These are phyloP conservation scores for Yarrowia keelungensis DNA, from an alignment of 805 yeast species.

Conservation along the genomic window DNA sequence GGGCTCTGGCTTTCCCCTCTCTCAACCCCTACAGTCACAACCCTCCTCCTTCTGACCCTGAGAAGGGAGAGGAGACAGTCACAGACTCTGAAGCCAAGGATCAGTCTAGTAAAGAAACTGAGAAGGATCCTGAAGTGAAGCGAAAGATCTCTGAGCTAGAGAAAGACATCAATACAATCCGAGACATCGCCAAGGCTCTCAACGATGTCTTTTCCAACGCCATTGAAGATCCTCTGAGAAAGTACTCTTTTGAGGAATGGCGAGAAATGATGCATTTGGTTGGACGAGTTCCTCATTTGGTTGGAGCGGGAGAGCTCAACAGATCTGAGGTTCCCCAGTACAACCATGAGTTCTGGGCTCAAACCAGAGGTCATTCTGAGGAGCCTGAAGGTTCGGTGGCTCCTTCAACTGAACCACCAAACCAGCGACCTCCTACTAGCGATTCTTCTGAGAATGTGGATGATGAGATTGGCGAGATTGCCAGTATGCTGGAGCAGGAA, in stretches of 20 bases:
- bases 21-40: conserved; percentile 2
- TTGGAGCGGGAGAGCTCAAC: conserved; percentile 71
- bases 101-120: conserved; percentile 3
- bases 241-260: conserved; percentile 63
- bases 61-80: conserved; percentile 3
- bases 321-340: conserved; percentile 15
- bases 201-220: conserved; percentile 21
- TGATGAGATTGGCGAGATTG: conserved; percentile 24
- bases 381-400: neutral
- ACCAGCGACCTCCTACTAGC: neutral
- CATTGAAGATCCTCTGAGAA: conserved; percentile 49
- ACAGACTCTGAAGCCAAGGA: conserved; percentile 8
- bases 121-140: conserved; percentile 9
- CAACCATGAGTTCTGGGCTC: conserved; percentile 34
- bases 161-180: conserved; percentile 3
- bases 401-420: neutral
- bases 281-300: conserved; percentile 43
- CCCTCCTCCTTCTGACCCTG: neutral
- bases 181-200: conserved; percentile 25
- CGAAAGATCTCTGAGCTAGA: conserved; percentile 19
- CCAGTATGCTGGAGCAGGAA: conserved; percentile 26
- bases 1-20: conserved; percentile 40
- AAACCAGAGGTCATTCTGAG: conserved; percentile 18
- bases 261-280: conserved; percentile 48
- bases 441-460: conserved; percentile 6